Evolutionary conservation across 169 alveolate species (phyloP).

Genomic region (Plasmodium adleri): DNA sequence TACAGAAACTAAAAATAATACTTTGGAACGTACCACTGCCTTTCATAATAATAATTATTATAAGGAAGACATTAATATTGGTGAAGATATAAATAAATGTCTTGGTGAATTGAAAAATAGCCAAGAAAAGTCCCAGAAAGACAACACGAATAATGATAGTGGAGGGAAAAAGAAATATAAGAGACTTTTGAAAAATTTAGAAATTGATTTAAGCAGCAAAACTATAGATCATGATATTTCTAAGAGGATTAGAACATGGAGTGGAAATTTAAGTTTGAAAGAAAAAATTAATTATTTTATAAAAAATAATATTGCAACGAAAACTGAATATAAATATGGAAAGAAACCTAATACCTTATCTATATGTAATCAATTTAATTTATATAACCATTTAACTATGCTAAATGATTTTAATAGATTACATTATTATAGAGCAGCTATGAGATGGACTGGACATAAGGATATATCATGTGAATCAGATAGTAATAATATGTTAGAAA

Average conservation of each 20-base stretch:
- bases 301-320: conserved; percentile 77
- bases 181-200: conserved; percentile 55
- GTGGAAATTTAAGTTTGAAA: conserved; percentile 72
- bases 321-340: conserved; percentile 83
- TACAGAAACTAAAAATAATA: too few species aligned
- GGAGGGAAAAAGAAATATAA: conserved; percentile 39
- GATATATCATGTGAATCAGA: background rate
- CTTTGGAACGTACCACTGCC: too few species aligned
- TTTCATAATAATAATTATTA: too few species aligned
- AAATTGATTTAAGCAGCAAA: conserved; percentile 35
- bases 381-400: conserved; percentile 87
- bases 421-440: conserved; percentile 87
- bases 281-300: conserved; percentile 82
- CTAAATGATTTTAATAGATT: conserved; percentile 86
- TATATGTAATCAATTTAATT: conserved; percentile 84
- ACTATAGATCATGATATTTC: conserved; percentile 50
- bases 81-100: too few species aligned
- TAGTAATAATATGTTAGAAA: background rate
- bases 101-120: background rate
- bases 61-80: too few species aligned
- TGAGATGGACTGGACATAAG: conserved; percentile 87
- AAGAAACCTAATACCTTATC: conserved; percentile 84
- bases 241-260: conserved; percentile 83
- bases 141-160: conserved; percentile 6
- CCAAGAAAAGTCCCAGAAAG: conserved; percentile 1